phyloP scores from a whole-genome alignment of 106 monocot species.

The Vanilla planifolia region DNA sequence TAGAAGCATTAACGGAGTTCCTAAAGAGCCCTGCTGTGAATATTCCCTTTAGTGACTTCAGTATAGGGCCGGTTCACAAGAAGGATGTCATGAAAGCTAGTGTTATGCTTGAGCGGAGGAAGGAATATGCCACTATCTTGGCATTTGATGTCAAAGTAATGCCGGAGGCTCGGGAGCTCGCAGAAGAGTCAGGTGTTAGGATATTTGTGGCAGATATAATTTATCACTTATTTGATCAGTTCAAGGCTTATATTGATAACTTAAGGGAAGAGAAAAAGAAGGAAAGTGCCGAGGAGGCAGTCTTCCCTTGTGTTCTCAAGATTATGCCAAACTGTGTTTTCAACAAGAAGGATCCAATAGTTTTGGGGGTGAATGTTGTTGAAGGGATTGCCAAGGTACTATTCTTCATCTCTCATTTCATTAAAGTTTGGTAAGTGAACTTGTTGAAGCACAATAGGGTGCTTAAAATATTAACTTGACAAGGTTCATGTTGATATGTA shows the following conservation, averaged over 20 bases:
- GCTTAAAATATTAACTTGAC: no score
- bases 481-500: no score
- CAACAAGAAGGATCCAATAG: slow-evolving; percentile 97
- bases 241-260: slow-evolving; percentile 85
- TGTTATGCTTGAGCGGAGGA: slow-evolving; percentile 61
- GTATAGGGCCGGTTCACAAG: slow-evolving; percentile 94
- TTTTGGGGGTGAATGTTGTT: slow-evolving; percentile 86
- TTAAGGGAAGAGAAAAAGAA: slow-evolving; percentile 91
- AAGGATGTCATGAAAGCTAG: slow-evolving; percentile 99
- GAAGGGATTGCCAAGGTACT: slow-evolving; percentile 85
- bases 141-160: slow-evolving; percentile 97
- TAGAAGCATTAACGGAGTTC: slow-evolving; percentile 92
- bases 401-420: background rate
- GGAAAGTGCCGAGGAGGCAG: slow-evolving; percentile 88
- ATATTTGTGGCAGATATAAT: slow-evolving; percentile 98
- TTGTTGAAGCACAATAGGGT: no score
- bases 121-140: slow-evolving; percentile 88
- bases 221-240: slow-evolving; percentile 97
- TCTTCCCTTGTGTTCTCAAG: slow-evolving; percentile 90
- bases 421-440: no score
- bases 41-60: slow-evolving; percentile 88
- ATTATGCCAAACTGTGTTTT: slow-evolving; percentile 92
- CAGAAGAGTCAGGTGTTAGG: slow-evolving; percentile 68
- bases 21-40: slow-evolving; percentile 75
- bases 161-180: slow-evolving; percentile 78